phyloP scores from a whole-genome alignment of 306 rosid species.

The Medicago arabica region DNA sequence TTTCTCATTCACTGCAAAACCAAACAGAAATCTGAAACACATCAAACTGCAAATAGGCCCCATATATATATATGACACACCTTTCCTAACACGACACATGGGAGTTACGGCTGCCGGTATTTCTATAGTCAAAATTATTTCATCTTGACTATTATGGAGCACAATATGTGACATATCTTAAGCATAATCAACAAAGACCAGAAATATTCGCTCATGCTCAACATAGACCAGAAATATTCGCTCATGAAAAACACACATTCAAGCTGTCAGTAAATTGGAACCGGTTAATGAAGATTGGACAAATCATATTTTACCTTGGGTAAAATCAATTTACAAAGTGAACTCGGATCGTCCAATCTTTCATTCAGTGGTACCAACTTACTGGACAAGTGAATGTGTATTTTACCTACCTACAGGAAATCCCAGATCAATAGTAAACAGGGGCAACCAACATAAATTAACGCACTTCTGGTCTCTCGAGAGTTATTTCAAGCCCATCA shows the following conservation, averaged over 20 bases:
- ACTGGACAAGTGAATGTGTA: not conserved
- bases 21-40: conserved; percentile 47
- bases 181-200: not conserved
- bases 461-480: conserved; percentile 29
- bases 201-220: not conserved
- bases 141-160: conserved; percentile 40
- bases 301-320: not conserved
- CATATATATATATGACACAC: conserved; percentile 51
- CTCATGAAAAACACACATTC: not conserved
- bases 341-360: not conserved
- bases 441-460: conserved; percentile 39
- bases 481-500: conserved; percentile 15
- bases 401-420: not conserved
- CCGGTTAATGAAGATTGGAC: not conserved
- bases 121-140: conserved; percentile 35
- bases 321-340: not conserved
- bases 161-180: not conserved
- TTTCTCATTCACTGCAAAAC: conserved; percentile 49
- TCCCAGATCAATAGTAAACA: conserved; percentile 5
- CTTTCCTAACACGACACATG: conserved; percentile 43
- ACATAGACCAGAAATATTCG: not conserved
- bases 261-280: not conserved
- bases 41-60: conserved; percentile 56
- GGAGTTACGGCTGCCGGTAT: conserved; percentile 47
- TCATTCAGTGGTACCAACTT: not conserved